Evolutionary conservation across 1,139 yeast species (phyloP).

Genomic region (Yamadazyma trypodendri): DNA sequence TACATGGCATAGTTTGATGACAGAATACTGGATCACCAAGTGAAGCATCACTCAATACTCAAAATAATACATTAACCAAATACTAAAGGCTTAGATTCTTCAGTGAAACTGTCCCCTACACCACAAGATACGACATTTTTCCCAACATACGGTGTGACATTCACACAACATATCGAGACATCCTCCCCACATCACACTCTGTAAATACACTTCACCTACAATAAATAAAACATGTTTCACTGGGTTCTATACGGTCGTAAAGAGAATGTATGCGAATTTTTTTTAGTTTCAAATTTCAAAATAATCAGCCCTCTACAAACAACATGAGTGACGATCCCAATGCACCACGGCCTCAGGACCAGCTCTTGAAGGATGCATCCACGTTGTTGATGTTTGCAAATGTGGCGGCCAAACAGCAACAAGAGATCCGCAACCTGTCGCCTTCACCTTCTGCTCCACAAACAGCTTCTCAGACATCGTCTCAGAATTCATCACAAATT

Average conservation of each 20-base stretch:
- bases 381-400: conserved; percentile 63
- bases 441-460: conserved; percentile 11
- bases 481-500: conserved; percentile 4
- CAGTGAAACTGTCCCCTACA: too few species aligned
- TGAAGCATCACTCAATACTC: too few species aligned
- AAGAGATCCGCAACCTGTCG: conserved; percentile 18
- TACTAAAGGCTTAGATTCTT: too few species aligned
- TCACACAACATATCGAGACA: too few species aligned
- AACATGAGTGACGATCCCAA: too few species aligned
- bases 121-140: too few species aligned
- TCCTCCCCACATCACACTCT: too few species aligned
- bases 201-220: not conserved
- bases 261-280: conserved; percentile 1
- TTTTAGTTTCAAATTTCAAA: not conserved
- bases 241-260: conserved; percentile 5
- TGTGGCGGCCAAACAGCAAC: conserved; percentile 49
- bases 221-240: not conserved
- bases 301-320: not conserved
- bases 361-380: conserved; percentile 50
- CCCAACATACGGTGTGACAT: too few species aligned
- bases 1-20: too few species aligned
- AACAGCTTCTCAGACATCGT: conserved; percentile 3
- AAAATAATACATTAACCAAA: too few species aligned
- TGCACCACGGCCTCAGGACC: too few species aligned
- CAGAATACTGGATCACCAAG: too few species aligned